Conservation (phyloP, 1,284 basidiomycete genomes). For the Ustanciosporium gigantosporum region DNA sequence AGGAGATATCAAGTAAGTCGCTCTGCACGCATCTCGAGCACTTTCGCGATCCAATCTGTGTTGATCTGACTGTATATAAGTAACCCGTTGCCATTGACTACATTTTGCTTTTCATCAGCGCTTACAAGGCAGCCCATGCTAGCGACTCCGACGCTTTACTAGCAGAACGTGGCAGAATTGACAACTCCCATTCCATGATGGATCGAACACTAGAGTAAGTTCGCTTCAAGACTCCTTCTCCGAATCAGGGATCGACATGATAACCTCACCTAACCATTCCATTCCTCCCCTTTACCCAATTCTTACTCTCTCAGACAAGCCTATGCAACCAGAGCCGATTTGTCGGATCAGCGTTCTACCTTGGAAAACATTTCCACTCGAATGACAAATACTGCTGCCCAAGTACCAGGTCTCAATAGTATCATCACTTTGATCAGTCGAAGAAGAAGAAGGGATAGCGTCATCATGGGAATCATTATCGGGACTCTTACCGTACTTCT, state of each 20-base stretch:
- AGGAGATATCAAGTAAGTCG: constrained; percentile 86
- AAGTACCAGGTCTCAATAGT: constrained; percentile 91
- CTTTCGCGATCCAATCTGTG: not conserved
- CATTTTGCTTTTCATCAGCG: constrained; percentile 50
- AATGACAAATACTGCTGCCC: constrained; percentile 71
- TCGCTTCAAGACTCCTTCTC: not conserved
- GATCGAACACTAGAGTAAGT: constrained; percentile 83
- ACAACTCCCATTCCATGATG: constrained; percentile 90
- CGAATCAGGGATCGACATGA: too few species aligned
- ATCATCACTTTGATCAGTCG: constrained; percentile 89
- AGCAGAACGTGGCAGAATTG: constrained; percentile 83
- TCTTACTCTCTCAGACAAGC: constrained; percentile 75
- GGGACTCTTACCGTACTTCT: constrained; percentile 80
- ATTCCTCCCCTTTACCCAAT: not conserved
- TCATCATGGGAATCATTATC: constrained; percentile 84
- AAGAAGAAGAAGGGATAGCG: constrained; percentile 81
- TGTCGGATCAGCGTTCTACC: constrained; percentile 78
- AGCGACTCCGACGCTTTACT: constrained; percentile 83
- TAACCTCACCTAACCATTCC: too few species aligned
- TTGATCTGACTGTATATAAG: not conserved
- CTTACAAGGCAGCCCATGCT: constrained; percentile 74
- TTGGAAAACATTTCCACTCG: constrained; percentile 78
- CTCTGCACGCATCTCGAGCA: too few species aligned
- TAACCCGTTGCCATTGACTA: not conserved
- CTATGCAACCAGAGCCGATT: constrained; percentile 93